Evolutionary conservation across 306 rosid genomes (phyloP).

Genomic region (Coriaria nepalensis): DNA sequence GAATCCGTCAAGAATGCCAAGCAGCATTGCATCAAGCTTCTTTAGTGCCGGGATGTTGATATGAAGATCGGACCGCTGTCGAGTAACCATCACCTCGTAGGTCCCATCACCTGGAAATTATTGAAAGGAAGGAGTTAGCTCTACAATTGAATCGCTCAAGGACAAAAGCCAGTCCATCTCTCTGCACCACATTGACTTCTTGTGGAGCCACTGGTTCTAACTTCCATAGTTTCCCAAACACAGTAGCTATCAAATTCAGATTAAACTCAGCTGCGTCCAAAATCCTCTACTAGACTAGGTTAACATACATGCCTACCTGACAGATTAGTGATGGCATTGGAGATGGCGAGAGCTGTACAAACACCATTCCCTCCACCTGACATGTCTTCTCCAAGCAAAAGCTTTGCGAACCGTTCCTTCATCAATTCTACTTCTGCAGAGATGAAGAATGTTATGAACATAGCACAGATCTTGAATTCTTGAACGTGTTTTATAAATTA

Average conservation of each 20-base stretch:
- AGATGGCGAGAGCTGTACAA: conserved; percentile 69
- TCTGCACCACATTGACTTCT: conserved; percentile 76
- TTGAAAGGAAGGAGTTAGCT: conserved; percentile 67
- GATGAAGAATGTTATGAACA: too few relatives aligned
- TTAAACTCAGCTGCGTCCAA: neutral
- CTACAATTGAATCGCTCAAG: conserved; percentile 80
- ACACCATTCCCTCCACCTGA: conserved; percentile 97
- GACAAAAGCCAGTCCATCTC: conserved; percentile 82
- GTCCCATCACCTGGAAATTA: conserved; percentile 77
- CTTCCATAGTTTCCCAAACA: conserved; percentile 87
- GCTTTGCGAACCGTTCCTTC: conserved; percentile 85
- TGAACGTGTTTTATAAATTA: too few relatives aligned
- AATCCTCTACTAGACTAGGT: neutral
- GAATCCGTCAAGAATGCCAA: conserved; percentile 30
- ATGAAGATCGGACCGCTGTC: conserved; percentile 27
- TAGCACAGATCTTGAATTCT: too few relatives aligned
- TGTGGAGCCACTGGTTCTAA: conserved; percentile 48
- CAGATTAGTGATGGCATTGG: conserved; percentile 86
- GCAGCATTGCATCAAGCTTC: conserved; percentile 37
- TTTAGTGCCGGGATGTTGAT: conserved; percentile 36
- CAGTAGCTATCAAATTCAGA: conserved; percentile 38
- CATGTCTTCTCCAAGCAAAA: conserved; percentile 97
- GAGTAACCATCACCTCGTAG: conserved; percentile 62
- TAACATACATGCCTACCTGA: conserved; percentile 59
- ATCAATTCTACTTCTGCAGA: conserved; percentile 61